Evolutionary conservation across 805 yeast species (phyloP).

Genomic region (Lachancea waltii): DNA sequence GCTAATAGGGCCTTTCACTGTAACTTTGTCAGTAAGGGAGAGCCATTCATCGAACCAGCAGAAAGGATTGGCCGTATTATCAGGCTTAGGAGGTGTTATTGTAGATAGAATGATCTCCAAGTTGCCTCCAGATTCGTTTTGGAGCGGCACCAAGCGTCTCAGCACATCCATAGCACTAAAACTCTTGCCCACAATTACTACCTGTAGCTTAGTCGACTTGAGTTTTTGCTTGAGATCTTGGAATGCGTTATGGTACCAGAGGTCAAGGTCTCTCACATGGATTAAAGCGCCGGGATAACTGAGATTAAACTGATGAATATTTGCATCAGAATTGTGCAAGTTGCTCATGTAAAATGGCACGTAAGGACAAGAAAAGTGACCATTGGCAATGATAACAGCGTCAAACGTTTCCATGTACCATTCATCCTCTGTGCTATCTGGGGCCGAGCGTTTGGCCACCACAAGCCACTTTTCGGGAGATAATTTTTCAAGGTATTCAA

Average conservation of each 20-base stretch:
- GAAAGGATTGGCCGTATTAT: constrained; percentile 40
- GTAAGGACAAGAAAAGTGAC: constrained; percentile 38
- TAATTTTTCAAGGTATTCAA: constrained; percentile 16
- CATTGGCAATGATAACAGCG: constrained; percentile 36
- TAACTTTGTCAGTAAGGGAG: constrained; percentile 27
- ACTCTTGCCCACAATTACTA: constrained; percentile 37
- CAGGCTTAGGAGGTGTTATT: constrained; percentile 42
- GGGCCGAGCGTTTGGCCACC: constrained; percentile 18
- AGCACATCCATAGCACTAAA: constrained; percentile 37
- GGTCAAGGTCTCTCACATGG: constrained; percentile 41
- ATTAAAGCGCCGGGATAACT: constrained; percentile 32
- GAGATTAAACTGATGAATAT: constrained; percentile 16
- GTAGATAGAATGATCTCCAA: constrained; percentile 52
- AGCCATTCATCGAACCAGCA: constrained; percentile 36
- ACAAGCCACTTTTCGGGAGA: constrained; percentile 32
- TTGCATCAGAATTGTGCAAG: constrained; percentile 7
- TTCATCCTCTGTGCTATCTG: constrained; percentile 23
- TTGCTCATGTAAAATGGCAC: constrained; percentile 30
- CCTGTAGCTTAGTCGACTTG: constrained; percentile 10
- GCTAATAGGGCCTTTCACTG: constrained; percentile 29
- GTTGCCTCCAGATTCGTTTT: constrained; percentile 12
- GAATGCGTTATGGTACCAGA: constrained; percentile 16
- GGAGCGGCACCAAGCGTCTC: constrained; percentile 34
- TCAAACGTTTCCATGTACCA: constrained; percentile 39
- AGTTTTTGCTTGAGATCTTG: constrained; percentile 23